Evolutionary conservation across 257 asterid genomes (phyloP), one percentile per base, ranked within the genome.

Genomic region (Solanum ossicruentum): DNA sequence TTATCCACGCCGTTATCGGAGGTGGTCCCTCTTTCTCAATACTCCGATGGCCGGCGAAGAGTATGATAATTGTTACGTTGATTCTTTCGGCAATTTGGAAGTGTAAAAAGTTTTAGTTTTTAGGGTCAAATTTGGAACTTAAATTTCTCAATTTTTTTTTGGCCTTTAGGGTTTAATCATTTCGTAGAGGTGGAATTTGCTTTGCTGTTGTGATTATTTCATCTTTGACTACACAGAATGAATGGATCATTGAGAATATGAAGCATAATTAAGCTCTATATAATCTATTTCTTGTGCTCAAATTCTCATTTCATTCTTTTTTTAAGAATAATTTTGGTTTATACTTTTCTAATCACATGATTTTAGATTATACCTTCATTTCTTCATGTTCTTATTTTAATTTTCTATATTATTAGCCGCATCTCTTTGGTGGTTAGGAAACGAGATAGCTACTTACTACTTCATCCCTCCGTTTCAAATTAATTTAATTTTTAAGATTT

Each of bases 1-100:
- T 85, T 96, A 36, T 91, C 98, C 2, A 96, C 98, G 85, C 98
- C 98, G 87, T 36, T 97, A 90, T 95, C 95, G 88, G 99, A 97
- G 90, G 99, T 95, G 85, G 98, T 95, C 88, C 99, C 99, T 84
- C 97, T 97, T 2, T 94, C 99, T 5, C 99, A 91, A 73, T 96
- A 89, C 86, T 85, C 98, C 80, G 98, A 92, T 72, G 98, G 98
- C 54, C 93, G 98, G 93, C 79, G 99, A 89, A 88, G 96, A 55
- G 85, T 84, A 4, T 91, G 89, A 92, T 83, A 23, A 15, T 47
- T 49, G 58, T 73, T n/a, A 61, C 60, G 23, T 36, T 26, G 55
- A 57, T n/a, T 58, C 41, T 57, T 32, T 63, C 41, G 75, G 21
- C 65, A n/a, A 57, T 81, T 81, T 21, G 75, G 39, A 58, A 63